A percentile compares a stretch with the other conserved stretches of the same genome.
Evolutionary conservation across 331 rosid genomes (phyloP).

Genomic region (Quercus phellos): DNA sequence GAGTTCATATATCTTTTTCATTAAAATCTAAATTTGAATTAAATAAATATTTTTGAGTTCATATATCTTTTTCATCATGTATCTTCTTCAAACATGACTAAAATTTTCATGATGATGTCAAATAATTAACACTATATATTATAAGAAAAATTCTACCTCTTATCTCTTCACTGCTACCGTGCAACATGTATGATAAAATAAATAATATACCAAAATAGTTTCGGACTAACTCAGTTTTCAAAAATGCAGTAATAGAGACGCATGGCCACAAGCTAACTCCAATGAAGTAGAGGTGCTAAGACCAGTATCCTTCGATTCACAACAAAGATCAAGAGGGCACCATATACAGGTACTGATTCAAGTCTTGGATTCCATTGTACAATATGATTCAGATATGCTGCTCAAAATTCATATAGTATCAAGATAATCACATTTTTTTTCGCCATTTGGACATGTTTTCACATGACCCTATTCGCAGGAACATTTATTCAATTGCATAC

Average conservation of each 20-base stretch:
- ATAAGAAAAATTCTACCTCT: too few relatives aligned
- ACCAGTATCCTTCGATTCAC: slow-evolving; percentile 40
- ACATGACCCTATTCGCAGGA: not conserved
- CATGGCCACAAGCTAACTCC: slow-evolving; percentile 50
- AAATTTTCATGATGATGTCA: too few relatives aligned
- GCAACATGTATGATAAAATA: too few relatives aligned
- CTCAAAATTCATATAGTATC: not conserved
- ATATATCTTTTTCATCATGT: too few relatives aligned
- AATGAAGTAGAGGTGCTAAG: slow-evolving; percentile 42
- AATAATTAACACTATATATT: too few relatives aligned
- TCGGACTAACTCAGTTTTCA: not conserved
- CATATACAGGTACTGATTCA: slow-evolving; percentile 54
- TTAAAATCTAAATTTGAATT: too few relatives aligned
- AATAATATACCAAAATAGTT: not conserved
- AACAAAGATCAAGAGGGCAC: slow-evolving; percentile 38
- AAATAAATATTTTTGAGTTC: too few relatives aligned
- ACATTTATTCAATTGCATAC: too few relatives aligned
- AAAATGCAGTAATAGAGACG: slow-evolving; percentile 41
- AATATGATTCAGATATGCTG: not conserved
- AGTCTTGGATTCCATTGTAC: not conserved
- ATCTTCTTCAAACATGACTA: too few relatives aligned
- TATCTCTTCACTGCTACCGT: too few relatives aligned
- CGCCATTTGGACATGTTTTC: not conserved
- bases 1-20: too few relatives aligned
- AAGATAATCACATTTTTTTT: not conserved